Percentiles rank a stretch among this genome's conserved stretches.
Conservation (phyloP, 768 basidiomycete genomes). For the Mrakia gelida region DNA sequence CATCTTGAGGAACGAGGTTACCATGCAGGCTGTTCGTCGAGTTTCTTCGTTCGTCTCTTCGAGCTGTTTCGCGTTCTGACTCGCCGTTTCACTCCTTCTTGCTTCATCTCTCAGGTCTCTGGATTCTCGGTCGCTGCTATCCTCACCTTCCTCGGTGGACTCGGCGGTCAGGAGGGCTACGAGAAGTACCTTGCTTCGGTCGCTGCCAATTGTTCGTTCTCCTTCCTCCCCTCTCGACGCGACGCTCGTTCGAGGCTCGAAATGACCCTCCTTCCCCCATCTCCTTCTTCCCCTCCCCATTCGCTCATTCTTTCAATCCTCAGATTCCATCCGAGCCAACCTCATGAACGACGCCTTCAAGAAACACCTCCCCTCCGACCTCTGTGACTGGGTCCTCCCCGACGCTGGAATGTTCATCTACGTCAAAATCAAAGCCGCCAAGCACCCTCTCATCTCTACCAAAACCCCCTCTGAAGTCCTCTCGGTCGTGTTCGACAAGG, state of each 20-base stretch:
- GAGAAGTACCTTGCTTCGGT: constrained; percentile 19
- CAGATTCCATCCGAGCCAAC: constrained; percentile 28
- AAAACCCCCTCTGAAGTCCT: constrained; percentile 16
- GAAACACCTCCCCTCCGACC: constrained; percentile 26
- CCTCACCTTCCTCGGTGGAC: constrained; percentile 27
- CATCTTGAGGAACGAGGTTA: constrained; percentile 23
- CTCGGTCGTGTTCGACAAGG: constrained; percentile 11
- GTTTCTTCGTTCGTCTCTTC: background rate
- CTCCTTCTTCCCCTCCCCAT: background rate
- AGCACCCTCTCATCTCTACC: constrained; percentile 17
- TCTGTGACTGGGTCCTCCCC: constrained; percentile 3
- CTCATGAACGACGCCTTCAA: constrained; percentile 21
- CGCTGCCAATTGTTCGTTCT: constrained; percentile 14
- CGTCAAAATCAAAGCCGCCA: background rate
- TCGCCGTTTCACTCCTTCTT: background rate
- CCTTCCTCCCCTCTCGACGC: background rate
- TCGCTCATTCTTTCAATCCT: background rate
- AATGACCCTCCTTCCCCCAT: background rate
- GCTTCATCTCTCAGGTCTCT: background rate
- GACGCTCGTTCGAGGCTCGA: background rate
- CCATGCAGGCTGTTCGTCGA: constrained; percentile 18
- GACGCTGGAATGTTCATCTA: constrained; percentile 27
- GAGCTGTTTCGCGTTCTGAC: background rate
- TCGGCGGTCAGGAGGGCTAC: constrained; percentile 28
- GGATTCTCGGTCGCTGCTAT: constrained; percentile 31